Evolutionary conservation across 176 grass and related monocot genomes (phyloP).

Genomic region (Zizania latifolia): DNA sequence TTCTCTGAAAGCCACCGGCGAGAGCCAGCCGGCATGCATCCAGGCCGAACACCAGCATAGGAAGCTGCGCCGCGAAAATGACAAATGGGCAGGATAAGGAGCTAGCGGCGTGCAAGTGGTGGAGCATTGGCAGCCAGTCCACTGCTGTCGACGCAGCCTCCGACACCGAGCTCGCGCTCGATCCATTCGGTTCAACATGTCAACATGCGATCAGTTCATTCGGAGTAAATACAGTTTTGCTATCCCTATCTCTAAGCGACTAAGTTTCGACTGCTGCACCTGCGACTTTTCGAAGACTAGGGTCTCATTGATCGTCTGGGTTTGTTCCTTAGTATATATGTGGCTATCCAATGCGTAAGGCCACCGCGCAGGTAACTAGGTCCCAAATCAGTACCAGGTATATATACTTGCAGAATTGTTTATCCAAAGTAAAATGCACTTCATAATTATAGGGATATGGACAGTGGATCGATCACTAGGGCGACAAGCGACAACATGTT

Average conservation of each 20-base stretch:
- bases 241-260: not conserved
- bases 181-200: no score
- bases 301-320: not conserved
- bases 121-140: slow-evolving; percentile 34
- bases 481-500: not conserved
- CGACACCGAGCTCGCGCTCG: slow-evolving; percentile 15
- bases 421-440: not conserved
- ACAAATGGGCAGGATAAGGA: not conserved
- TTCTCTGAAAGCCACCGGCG: slow-evolving; percentile 20
- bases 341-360: not conserved
- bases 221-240: slow-evolving; percentile 23
- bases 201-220: no score
- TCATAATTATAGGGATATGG: slow-evolving; percentile 18
- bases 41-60: not conserved
- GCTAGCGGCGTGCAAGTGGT: not conserved
- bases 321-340: not conserved
- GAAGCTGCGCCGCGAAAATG: slow-evolving; percentile 1
- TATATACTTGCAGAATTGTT: slow-evolving; percentile 15
- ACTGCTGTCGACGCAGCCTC: slow-evolving; percentile 32
- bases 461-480: no score
- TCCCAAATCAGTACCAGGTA: not conserved
- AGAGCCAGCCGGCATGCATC: not conserved
- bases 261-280: not conserved
- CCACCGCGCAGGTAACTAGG: not conserved
- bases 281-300: not conserved